These are phyloP conservation scores for Naganishia vishniacii DNA, from an alignment of 768 basidiomycete species.

Conservation along the genomic window DNA sequence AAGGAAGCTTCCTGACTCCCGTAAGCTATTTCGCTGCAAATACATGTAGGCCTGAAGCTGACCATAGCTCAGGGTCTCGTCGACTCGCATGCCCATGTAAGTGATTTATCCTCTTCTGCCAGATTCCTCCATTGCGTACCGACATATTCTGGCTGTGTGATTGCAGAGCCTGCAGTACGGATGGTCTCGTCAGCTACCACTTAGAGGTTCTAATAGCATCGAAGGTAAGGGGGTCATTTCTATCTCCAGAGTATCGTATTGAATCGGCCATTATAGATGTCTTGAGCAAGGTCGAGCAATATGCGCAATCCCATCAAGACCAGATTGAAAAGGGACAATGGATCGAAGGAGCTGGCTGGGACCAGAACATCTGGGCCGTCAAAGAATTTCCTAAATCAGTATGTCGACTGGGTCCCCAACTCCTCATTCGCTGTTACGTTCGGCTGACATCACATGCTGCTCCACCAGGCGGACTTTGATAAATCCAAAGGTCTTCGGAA, in stretches of 20 bases:
- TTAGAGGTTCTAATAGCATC: constrained; percentile 28
- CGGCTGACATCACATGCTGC: no score
- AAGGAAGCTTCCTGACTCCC: constrained; percentile 17
- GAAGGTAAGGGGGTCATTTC: constrained; percentile 1
- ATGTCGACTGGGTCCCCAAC: constrained; percentile 31
- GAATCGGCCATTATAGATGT: constrained; percentile 31
- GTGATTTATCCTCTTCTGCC: not conserved
- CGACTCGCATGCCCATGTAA: constrained; percentile 42
- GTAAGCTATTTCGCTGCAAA: constrained; percentile 8
- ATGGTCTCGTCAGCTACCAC: constrained; percentile 36
- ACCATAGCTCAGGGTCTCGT: constrained; percentile 35
- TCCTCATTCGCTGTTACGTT: no score
- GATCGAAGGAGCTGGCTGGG: constrained; percentile 89
- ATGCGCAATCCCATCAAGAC: constrained; percentile 27
- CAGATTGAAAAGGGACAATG: constrained; percentile 51
- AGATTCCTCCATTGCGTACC: not conserved
- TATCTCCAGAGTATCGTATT: not conserved
- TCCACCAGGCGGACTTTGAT: constrained; percentile 58
- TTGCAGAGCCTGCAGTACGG: constrained; percentile 39
- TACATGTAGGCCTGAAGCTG: not conserved
- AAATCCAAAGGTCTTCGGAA: constrained; percentile 62
- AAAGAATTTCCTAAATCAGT: constrained; percentile 78
- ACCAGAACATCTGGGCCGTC: constrained; percentile 62
- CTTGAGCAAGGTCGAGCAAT: constrained; percentile 35
- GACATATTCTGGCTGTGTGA: not conserved